A percentile compares a stretch with the other conserved stretches of the same genome.
These are phyloP conservation scores for Ascosphaera apis DNA, from an alignment of 2,329 filamentous ascomycete species.

Conservation along the genomic window DNA sequence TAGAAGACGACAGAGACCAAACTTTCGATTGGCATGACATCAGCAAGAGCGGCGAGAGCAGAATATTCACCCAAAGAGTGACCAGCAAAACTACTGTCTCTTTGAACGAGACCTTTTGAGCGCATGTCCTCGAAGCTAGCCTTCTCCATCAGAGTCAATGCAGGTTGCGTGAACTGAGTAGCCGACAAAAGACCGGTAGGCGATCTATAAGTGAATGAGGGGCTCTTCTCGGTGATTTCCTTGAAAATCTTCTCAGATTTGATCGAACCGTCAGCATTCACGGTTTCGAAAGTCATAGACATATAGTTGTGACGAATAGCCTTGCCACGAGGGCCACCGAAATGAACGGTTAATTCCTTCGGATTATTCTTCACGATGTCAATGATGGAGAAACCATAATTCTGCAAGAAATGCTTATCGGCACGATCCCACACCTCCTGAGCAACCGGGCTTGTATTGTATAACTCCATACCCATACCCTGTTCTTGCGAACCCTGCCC, in stretches of 20 bases:
- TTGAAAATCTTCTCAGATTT: conserved; percentile 99
- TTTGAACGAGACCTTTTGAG: conserved; percentile 80
- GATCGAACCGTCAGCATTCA: conserved; percentile 70
- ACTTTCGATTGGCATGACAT: conserved; percentile 99
- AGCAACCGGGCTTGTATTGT: conserved; percentile 76
- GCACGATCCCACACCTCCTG: conserved; percentile 96
- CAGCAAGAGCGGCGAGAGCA: conserved; percentile 78
- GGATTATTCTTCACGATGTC: conserved; percentile 99
- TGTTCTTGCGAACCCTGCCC: conserved; percentile 97
- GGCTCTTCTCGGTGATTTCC: conserved; percentile 77
- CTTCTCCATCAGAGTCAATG: conserved; percentile 97
- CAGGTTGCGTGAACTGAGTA: conserved; percentile 95
- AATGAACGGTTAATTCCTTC: conserved; percentile 95
- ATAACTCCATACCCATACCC: conserved; percentile 99
- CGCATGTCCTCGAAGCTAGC: conserved; percentile 99
- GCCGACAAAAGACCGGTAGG: conserved; percentile 86
- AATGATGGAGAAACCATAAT: conserved; percentile 95
- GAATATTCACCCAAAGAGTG: conserved; percentile 98
- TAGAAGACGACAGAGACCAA: conserved; percentile 98
- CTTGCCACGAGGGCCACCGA: conserved; percentile 89
- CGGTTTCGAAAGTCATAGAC: conserved; percentile 99
- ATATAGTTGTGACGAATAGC: conserved; percentile 98
- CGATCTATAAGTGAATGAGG: conserved; percentile 91
- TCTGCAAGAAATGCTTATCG: conserved; percentile 95
- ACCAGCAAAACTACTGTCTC: conserved; percentile 91